These are phyloP conservation scores for Kingdonia uniflora DNA, from an alignment of 164 flowering plant genomes.

Conservation along the genomic window DNA sequence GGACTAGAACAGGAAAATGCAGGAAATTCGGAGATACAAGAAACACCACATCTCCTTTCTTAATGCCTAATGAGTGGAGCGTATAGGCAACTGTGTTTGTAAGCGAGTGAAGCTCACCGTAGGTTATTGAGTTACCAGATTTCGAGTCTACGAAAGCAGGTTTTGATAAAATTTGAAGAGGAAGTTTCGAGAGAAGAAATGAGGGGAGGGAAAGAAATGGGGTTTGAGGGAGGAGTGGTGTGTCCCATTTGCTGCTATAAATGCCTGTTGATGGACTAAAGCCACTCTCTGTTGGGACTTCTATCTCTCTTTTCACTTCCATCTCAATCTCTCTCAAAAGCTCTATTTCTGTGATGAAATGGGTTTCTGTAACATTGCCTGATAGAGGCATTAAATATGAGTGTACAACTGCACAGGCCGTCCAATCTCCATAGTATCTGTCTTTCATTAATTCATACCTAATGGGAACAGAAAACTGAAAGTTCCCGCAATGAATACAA, in stretches of 20 bases:
- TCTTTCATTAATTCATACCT: too few relatives aligned
- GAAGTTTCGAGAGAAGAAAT: constrained; percentile 14
- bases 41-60: constrained; percentile 21
- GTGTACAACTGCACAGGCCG: too few relatives aligned
- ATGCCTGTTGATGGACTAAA: constrained; percentile 19
- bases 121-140: constrained; percentile 14
- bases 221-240: constrained; percentile 12
- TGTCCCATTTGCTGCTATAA: constrained; percentile 22
- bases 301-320: not conserved
- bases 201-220: constrained; percentile 17
- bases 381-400: too few relatives aligned
- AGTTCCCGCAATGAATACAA: too few relatives aligned
- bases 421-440: too few relatives aligned
- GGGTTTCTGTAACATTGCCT: too few relatives aligned
- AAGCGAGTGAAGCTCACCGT: constrained; percentile 12
- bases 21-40: constrained; percentile 18
- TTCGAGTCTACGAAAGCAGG: constrained; percentile 20
- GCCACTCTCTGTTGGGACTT: constrained; percentile 14
- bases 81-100: constrained; percentile 1
- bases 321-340: not conserved
- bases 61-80: constrained; percentile 12
- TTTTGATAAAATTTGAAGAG: constrained; percentile 9
- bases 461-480: too few relatives aligned
- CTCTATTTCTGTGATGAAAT: too few relatives aligned
- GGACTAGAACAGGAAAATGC: constrained; percentile 15